Base-by-base conservation (phyloP, 306 rosid species). In the Sophora flavescens region DNA sequence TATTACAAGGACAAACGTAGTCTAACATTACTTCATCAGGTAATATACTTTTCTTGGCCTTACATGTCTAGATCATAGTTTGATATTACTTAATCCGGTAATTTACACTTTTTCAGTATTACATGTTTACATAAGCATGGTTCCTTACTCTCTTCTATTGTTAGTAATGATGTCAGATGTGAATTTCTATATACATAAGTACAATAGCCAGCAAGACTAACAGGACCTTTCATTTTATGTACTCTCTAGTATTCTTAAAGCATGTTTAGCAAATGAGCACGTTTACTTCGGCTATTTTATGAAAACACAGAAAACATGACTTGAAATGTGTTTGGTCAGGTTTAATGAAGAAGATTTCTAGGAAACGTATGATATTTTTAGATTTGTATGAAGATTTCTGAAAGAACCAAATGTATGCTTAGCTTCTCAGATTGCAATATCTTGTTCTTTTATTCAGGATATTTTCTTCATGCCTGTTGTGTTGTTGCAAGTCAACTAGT, bases 1-100 rank as follows among this genome's bases (percentile, higher is more conserved):
- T 92, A 83, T 81, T 95, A 92, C 92, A 87, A 84, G 80, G 93
- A 90, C 54, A 50, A 50, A 16, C 54, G 54, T 50, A 50, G 8
- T 50, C 54, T 50, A 17, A 50, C 16, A 5, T 50, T 50, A 50
- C 54, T 50, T 50, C 54, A 14, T 50, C 17, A 50, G 54, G 54
- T 50, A 50, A 50, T n/a, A 14, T 50, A 48, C 53, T 1, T 48
- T 50, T 50, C 5, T 50, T 6, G 13, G 16, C 15, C 12, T 47
- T 47, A 13, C 15, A 47, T 47, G 52, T 47, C 52, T 47, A 4
- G 59, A 77, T 65, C 53, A 8, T 64, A 77, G 82, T 48, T 66
- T 63, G 18, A 26, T 47, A 26, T 71, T 57, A 64, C 82, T 82
- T 70, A 38, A 51, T 47, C 64, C 35, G 85, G 82, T 77, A 76